Conservation (phyloP, 805 yeast species). For the Metschnikowia continentalis region DNA sequence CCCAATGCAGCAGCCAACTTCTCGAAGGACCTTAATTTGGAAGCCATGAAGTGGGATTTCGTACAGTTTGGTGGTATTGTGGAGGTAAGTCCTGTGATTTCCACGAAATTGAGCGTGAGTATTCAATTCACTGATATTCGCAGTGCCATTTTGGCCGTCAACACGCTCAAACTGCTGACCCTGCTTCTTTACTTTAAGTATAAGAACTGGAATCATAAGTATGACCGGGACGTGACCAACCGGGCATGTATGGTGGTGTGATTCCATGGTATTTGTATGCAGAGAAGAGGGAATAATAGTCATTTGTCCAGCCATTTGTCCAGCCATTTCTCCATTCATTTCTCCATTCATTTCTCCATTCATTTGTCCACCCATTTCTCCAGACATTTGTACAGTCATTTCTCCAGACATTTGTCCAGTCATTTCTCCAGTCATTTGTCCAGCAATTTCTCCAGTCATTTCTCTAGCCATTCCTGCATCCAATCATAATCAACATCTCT, state of each 20-base stretch:
- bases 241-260: constrained; percentile 35
- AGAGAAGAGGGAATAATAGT: background rate
- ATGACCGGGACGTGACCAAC: constrained; percentile 65
- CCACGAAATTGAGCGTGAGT: constrained; percentile 58
- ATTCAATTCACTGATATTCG: constrained; percentile 56
- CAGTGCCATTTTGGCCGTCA: constrained; percentile 55
- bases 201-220: constrained; percentile 60
- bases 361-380: too few relatives aligned
- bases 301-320: too few relatives aligned
- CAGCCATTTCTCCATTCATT: too few relatives aligned
- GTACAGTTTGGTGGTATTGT: constrained; percentile 53
- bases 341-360: too few relatives aligned
- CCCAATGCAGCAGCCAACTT: constrained; percentile 44
- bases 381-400: too few relatives aligned
- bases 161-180: constrained; percentile 14
- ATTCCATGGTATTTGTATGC: too few relatives aligned
- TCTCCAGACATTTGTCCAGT: too few relatives aligned
- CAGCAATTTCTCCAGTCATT: too few relatives aligned
- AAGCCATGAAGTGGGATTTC: constrained; percentile 47
- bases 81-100: constrained; percentile 63
- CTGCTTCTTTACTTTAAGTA: constrained; percentile 35
- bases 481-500: too few relatives aligned
- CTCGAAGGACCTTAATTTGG: constrained; percentile 41
- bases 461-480: too few relatives aligned
- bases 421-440: too few relatives aligned